phyloP scores from a whole-genome alignment of 768 basidiomycete genomes.

The Trametes villosa region DNA sequence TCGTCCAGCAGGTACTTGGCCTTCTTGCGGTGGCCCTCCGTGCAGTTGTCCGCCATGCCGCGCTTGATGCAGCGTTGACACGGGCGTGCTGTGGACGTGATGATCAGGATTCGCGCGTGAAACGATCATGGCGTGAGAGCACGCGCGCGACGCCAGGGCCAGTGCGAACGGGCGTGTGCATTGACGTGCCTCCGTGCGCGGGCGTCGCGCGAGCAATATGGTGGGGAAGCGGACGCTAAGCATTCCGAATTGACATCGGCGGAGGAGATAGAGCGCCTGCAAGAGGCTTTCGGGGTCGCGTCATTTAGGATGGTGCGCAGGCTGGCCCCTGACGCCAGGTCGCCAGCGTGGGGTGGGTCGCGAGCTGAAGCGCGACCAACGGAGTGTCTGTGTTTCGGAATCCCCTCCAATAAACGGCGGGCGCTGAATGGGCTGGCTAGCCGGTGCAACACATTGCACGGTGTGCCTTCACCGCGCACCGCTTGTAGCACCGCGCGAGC shows the following conservation, averaged over 20 bases:
- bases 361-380: no score
- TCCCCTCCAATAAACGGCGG: neutral
- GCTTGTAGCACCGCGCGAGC: neutral
- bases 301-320: neutral
- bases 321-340: neutral
- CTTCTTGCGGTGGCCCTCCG: constrained; percentile 96
- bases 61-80: constrained; percentile 96
- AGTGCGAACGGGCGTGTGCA: neutral
- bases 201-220: neutral
- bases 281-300: neutral
- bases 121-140: neutral
- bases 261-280: constrained; percentile 3
- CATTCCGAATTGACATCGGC: constrained; percentile 2
- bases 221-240: neutral
- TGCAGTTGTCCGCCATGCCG: constrained; percentile 84
- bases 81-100: constrained; percentile 71
- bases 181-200: neutral
- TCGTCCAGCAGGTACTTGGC: constrained; percentile 97
- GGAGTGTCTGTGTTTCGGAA: no score
- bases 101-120: constrained; percentile 17
- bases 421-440: no score
- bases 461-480: neutral
- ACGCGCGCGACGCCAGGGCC: no score
- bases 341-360: neutral
- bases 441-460: neutral